These are phyloP conservation scores for Vigna angularis DNA, from an alignment of 306 rosid species.

Conservation along the genomic window DNA sequence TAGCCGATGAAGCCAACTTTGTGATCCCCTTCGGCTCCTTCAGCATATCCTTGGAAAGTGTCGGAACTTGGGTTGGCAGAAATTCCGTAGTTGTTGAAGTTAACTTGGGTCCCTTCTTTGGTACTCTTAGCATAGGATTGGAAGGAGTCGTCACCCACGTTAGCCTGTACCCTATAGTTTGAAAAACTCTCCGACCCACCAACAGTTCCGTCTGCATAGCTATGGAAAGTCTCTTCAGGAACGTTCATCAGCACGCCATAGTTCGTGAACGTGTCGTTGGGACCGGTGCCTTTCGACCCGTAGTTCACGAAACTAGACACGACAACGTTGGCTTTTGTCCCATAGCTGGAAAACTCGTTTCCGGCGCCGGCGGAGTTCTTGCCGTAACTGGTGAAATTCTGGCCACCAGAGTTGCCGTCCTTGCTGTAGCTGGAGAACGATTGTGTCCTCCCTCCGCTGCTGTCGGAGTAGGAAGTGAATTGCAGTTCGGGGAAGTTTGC, in stretches of 20 bases:
- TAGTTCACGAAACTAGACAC: conserved; percentile 62
- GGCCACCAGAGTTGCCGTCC: conserved; percentile 67
- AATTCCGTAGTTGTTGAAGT: conserved; percentile 69
- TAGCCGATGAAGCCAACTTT: conserved; percentile 65
- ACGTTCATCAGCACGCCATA: conserved; percentile 64
- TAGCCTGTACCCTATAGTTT: conserved; percentile 68
- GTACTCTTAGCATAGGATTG: conserved; percentile 68
- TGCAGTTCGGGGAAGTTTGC: conserved; percentile 65
- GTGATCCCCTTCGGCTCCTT: conserved; percentile 48
- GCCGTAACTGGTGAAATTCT: conserved; percentile 61
- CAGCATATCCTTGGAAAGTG: conserved; percentile 71
- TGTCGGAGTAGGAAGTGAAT: conserved; percentile 67
- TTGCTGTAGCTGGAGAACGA: conserved; percentile 61
- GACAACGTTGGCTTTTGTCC: conserved; percentile 55
- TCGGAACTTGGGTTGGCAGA: conserved; percentile 73
- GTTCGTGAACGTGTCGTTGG: conserved; percentile 55
- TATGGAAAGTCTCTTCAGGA: conserved; percentile 61
- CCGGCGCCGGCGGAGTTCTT: conserved; percentile 54
- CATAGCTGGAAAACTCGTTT: conserved; percentile 61
- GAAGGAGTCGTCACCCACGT: conserved; percentile 76
- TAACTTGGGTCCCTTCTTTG: conserved; percentile 49
- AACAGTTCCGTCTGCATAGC: conserved; percentile 64
- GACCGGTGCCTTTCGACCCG: conserved; percentile 43
- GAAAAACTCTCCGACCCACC: conserved; percentile 59
- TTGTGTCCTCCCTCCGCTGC: conserved; percentile 60